Percentiles rank a stretch among this genome's conserved stretches.
Conservation (phyloP, 1,284 basidiomycete genomes). For the Cutaneotrichosporon sp. region DNA sequence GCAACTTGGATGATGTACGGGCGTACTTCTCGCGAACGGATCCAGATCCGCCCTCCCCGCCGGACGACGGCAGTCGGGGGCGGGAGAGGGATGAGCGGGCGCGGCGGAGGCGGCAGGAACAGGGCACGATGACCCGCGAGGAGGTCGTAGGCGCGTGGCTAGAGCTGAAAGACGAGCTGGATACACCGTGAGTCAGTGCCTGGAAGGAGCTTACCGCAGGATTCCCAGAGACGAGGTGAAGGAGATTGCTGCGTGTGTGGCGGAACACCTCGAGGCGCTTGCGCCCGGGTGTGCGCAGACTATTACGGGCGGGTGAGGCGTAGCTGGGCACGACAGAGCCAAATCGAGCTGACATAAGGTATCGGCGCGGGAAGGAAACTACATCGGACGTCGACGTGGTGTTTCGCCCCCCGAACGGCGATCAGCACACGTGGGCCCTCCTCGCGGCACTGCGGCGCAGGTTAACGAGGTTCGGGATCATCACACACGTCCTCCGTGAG, state of each 20-base stretch:
- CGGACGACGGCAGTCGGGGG: constrained; percentile 1
- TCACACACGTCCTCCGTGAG: constrained; percentile 48
- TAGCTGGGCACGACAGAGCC: neutral
- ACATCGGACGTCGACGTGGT: constrained; percentile 46
- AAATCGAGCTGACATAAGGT: constrained; percentile 25
- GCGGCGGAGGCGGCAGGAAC: constrained; percentile 26
- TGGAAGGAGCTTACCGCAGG: constrained; percentile 21
- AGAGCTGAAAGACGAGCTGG: constrained; percentile 38
- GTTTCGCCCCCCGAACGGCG: constrained; percentile 30
- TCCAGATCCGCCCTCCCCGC: neutral
- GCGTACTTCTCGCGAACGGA: constrained; percentile 29
- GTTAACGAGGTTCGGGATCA: constrained; percentile 31
- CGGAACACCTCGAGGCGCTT: constrained; percentile 38
- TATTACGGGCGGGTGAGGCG: constrained; percentile 40
- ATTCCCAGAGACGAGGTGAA: constrained; percentile 44
- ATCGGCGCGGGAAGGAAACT: constrained; percentile 43
- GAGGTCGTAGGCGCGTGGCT: constrained; percentile 48
- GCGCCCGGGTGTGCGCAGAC: constrained; percentile 39
- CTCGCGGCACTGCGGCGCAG: constrained; percentile 33
- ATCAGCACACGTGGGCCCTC: constrained; percentile 28
- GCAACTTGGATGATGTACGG: constrained; percentile 38
- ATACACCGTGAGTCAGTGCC: constrained; percentile 33
- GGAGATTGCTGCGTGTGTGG: constrained; percentile 39
- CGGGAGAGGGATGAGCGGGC: constrained; percentile 25
- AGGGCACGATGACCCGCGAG: constrained; percentile 42